Base-by-base conservation (phyloP, 768 basidiomycete species). In the Pleurotus salmoneostramineus region DNA sequence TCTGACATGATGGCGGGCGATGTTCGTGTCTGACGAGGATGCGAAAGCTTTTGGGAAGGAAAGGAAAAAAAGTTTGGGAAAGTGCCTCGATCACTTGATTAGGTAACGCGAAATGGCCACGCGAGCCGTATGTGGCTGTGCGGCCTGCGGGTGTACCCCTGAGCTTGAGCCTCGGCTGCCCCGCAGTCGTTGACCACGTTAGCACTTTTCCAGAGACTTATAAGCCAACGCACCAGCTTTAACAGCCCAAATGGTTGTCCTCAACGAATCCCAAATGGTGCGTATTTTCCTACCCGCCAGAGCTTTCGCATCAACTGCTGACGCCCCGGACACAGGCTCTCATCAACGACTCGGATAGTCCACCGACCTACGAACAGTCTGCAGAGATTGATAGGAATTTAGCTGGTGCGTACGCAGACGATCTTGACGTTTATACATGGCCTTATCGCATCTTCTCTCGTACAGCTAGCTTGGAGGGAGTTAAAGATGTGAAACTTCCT, bases 361-460 rank as follows among this genome's bases (percentile, higher is more conserved):
- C 83, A 42, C 83, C 83, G 43, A 71, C 83, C 6, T 84, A 84
- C 54, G 80, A 83, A 58, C 63, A 62, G 43, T 65, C 72, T 10
- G 66, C 69, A 21, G 68, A 69, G 17, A 63, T 65, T 59, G 66
- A 55, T 43, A 27, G n/a, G n/a, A 17, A 4, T 5, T 5, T 32
- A 0, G 40, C 36, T 21, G 40, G 52, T 55, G 27, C 17, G 52
- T n/a, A 3, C 10, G 1, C 21, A 27, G 21, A 3, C 21, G 21
- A 27, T n/a, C n/a, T n/a, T n/a, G n/a, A n/a, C n/a, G n/a, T n/a
- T n/a, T n/a, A n/a, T n/a, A n/a, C n/a, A n/a, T n/a, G n/a, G n/a
- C n/a, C 21, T 27, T 27, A 27, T 1, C 21, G 21, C 3, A 27
- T 27, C 21, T 27, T 27, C 21, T 27, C 21, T 27, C 21, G 21